phyloP scores from a whole-genome alignment of 2,329 filamentous ascomycete species.

The Xenoacremonium recifei region DNA sequence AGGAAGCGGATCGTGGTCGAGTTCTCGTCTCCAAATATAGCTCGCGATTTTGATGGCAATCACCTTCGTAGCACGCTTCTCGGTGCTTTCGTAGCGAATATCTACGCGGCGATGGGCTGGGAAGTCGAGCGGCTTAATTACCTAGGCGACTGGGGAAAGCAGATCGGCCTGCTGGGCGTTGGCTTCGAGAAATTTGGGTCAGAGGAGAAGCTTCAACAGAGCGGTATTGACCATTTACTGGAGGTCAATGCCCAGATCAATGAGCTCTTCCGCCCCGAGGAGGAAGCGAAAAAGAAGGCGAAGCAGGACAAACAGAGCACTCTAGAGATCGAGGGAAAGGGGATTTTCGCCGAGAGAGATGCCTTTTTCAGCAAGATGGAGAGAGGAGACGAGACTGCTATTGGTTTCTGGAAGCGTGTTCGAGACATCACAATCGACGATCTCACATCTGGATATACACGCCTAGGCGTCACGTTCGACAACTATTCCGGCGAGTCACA shows the following conservation, averaged over 20 bases:
- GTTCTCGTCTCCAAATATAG: slow-evolving; percentile 75
- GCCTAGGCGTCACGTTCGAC: slow-evolving; percentile 54
- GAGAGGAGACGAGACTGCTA: slow-evolving; percentile 48
- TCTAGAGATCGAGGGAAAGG: slow-evolving; percentile 20
- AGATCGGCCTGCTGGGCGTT: slow-evolving; percentile 59
- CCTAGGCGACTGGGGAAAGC: slow-evolving; percentile 72
- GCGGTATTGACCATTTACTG: slow-evolving; percentile 66
- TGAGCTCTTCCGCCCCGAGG: slow-evolving; percentile 59
- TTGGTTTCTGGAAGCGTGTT: slow-evolving; percentile 52
- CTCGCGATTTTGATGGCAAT: slow-evolving; percentile 72
- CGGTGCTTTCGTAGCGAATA: slow-evolving; percentile 64
- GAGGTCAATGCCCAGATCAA: slow-evolving; percentile 68
- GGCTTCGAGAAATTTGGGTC: slow-evolving; percentile 64
- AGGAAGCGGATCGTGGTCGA: slow-evolving; percentile 57
- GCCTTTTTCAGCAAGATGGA: slow-evolving; percentile 59
- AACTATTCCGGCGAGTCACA: slow-evolving; percentile 67
- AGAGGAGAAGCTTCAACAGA: slow-evolving; percentile 57
- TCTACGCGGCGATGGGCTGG: slow-evolving; percentile 65
- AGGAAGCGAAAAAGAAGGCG: slow-evolving; percentile 52
- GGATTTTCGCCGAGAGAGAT: slow-evolving; percentile 45
- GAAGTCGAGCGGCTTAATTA: slow-evolving; percentile 68
- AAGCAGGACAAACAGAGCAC: slow-evolving; percentile 39
- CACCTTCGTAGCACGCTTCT: slow-evolving; percentile 77
- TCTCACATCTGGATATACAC: slow-evolving; percentile 50
- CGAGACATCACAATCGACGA: slow-evolving; percentile 51